Percentiles rank a stretch among this genome's conserved stretches.
Conservation (phyloP, 345 rosid species). For the Heritiera littoralis region DNA sequence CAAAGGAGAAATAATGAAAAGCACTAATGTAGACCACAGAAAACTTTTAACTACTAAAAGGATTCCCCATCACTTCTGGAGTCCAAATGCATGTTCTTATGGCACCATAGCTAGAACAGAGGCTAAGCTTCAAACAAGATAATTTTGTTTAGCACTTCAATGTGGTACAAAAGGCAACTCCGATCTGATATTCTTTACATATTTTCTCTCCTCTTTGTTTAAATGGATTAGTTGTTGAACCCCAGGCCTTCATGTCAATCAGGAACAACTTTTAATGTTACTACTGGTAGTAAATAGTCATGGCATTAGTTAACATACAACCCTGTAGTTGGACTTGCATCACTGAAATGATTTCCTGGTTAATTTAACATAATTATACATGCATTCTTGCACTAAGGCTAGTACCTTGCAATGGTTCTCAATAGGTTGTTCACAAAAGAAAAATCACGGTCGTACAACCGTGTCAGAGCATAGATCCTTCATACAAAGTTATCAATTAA, state of each 20-base stretch:
- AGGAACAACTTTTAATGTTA: neutral
- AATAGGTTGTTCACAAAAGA: too few relatives aligned
- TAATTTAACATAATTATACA: neutral
- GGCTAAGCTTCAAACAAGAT: neutral
- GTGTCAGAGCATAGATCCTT: neutral
- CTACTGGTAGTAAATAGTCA: neutral
- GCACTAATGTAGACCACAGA: neutral
- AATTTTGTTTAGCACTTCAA: neutral
- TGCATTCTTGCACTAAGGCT: too few relatives aligned
- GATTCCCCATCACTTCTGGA: neutral
- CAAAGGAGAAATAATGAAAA: neutral
- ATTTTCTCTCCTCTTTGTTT: neutral
- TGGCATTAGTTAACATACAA: neutral
- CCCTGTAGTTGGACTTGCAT: neutral
- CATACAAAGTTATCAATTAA: neutral
- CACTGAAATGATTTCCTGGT: neutral
- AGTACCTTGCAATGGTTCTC: too few relatives aligned
- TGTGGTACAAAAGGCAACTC: neutral
- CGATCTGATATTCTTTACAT: neutral
- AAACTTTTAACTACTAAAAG: too few relatives aligned
- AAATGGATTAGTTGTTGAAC: neutral
- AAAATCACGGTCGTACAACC: neutral
- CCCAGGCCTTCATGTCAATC: neutral
- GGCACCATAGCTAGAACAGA: neutral
- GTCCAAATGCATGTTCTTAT: neutral